Percentiles rank a stretch among this genome's conserved stretches.
Evolutionary conservation across 495 filamentous ascomycete genomes (phyloP).

Genomic region (Hypomontagnella submonticulosa): DNA sequence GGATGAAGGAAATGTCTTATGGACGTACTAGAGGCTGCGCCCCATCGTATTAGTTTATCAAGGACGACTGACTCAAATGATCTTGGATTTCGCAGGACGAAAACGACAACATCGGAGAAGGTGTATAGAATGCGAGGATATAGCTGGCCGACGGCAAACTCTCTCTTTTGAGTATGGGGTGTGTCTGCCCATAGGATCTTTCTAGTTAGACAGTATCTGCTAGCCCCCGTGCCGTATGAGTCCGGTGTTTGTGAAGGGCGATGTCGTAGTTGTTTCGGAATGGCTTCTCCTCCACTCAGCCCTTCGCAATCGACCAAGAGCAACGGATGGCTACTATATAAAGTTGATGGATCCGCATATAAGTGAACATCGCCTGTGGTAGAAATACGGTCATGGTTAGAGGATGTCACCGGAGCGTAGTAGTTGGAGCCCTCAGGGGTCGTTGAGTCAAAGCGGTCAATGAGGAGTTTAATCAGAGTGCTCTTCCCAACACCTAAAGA

Average conservation of each 20-base stretch:
- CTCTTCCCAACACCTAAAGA: constrained; percentile 65
- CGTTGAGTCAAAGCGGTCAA: constrained; percentile 49
- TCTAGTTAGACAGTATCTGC: constrained; percentile 31
- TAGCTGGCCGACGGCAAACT: constrained; percentile 57
- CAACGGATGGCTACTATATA: constrained; percentile 54
- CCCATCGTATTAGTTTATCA: constrained; percentile 57
- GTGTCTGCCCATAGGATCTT: constrained; percentile 58
- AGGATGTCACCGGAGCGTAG: constrained; percentile 51
- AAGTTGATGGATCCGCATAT: constrained; percentile 67
- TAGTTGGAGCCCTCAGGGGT: constrained; percentile 36
- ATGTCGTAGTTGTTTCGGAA: constrained; percentile 54
- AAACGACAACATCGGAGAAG: constrained; percentile 65
- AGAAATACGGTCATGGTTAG: constrained; percentile 57
- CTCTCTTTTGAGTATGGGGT: constrained; percentile 52
- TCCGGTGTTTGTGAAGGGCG: constrained; percentile 21
- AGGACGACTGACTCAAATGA: constrained; percentile 53
- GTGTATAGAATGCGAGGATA: constrained; percentile 68
- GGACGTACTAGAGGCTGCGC: constrained; percentile 46
- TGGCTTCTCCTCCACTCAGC: constrained; percentile 60
- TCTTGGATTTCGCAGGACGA: constrained; percentile 59
- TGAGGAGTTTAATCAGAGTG: constrained; percentile 65
- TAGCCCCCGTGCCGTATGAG: constrained; percentile 9
- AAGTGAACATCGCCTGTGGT: constrained; percentile 74
- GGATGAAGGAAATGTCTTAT: constrained; percentile 47
- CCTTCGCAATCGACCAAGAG: constrained; percentile 70